A percentile compares a stretch with the other conserved stretches of the same genome.
These are phyloP conservation scores for Xylariaceae sp. DNA, from an alignment of 2,329 filamentous ascomycete genomes.

Conservation along the genomic window DNA sequence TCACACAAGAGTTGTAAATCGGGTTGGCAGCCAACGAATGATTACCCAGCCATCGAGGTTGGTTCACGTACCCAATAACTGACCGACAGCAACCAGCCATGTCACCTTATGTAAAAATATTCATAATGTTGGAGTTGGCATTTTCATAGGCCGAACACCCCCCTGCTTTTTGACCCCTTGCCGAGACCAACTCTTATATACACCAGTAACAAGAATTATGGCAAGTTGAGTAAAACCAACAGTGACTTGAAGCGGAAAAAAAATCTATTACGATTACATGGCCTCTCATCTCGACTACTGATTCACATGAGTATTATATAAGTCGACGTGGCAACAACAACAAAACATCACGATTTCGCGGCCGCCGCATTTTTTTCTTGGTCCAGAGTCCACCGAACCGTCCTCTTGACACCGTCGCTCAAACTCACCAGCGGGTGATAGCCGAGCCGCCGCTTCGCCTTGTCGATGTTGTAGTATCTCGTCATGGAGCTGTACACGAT, in stretches of 20 bases:
- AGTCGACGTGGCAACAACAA: background rate
- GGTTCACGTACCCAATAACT: background rate
- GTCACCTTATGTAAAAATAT: background rate
- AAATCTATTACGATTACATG: background rate
- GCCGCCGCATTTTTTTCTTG: conserved; percentile 46
- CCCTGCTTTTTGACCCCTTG: background rate
- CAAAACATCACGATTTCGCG: conserved; percentile 3
- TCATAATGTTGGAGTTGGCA: background rate
- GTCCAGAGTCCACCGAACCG: conserved; percentile 58
- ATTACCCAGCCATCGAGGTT: background rate
- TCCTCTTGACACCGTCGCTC: conserved; percentile 62
- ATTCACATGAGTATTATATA: background rate
- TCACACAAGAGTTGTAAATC: background rate
- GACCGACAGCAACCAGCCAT: background rate
- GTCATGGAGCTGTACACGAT: conserved; percentile 74
- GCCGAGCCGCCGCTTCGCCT: conserved; percentile 71
- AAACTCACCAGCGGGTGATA: conserved; percentile 70
- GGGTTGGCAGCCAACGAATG: background rate
- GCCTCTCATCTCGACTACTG: background rate
- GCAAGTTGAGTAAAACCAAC: background rate
- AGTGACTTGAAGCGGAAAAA: background rate
- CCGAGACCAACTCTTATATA: background rate
- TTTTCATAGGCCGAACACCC: background rate
- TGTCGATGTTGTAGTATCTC: conserved; percentile 75
- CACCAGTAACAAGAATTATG: background rate